Conservation (phyloP, 495 filamentous ascomycete genomes). For the Tetracladium marchalianum region DNA sequence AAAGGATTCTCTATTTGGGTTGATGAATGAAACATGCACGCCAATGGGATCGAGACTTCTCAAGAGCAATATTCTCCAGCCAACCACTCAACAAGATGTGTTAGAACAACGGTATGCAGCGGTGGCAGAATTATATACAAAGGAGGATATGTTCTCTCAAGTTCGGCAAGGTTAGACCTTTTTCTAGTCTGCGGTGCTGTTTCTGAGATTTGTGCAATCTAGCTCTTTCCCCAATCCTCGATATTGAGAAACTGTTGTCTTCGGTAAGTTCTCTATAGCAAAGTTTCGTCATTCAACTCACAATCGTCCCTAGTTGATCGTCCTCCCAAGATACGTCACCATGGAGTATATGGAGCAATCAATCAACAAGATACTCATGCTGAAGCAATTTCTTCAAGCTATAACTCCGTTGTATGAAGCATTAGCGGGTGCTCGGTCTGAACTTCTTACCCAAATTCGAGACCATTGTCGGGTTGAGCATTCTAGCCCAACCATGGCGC, state of each 20-base stretch:
- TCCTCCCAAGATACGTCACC: conserved; percentile 52
- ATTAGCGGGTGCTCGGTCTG: conserved; percentile 53
- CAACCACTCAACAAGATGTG: conserved; percentile 59
- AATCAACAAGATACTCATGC: conserved; percentile 75
- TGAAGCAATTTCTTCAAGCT: conserved; percentile 70
- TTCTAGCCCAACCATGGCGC: conserved; percentile 44
- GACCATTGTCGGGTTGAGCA: conserved; percentile 55
- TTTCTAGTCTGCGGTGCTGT: neutral
- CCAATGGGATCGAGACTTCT: conserved; percentile 81
- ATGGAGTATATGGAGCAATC: conserved; percentile 64
- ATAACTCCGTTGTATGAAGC: conserved; percentile 60
- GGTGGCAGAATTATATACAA: conserved; percentile 70
- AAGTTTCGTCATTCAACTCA: conserved; percentile 2
- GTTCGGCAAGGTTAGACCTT: conserved; percentile 54
- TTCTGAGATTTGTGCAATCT: conserved; percentile 7
- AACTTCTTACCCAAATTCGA: conserved; percentile 54
- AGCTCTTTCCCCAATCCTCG: conserved; percentile 66
- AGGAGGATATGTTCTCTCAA: conserved; percentile 80
- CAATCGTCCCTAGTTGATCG: conserved; percentile 25
- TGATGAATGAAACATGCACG: conserved; percentile 77
- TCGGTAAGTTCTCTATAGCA: conserved; percentile 27
- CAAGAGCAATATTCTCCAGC: conserved; percentile 76
- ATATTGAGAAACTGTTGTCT: conserved; percentile 58
- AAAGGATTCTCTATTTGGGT: conserved; percentile 68
- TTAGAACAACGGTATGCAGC: conserved; percentile 67